Conservation (phyloP, 176 grass and related monocot genomes). For the Carex scoparia region DNA sequence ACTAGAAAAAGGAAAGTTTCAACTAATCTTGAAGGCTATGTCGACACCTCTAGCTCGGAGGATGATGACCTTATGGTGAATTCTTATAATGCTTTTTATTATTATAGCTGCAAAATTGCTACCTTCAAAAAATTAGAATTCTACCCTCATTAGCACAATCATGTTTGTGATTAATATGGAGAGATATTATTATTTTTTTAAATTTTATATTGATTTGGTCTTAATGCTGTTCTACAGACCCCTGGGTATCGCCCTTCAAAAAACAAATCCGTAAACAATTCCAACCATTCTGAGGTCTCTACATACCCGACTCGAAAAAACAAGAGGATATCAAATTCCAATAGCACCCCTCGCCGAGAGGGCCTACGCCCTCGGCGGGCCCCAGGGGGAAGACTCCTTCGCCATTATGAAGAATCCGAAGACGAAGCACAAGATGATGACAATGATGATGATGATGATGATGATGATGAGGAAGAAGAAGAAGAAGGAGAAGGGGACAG, state of each 20-base stretch:
- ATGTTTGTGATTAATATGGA: not conserved
- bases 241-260: conserved; percentile 78
- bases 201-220: not conserved
- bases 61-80: conserved; percentile 99
- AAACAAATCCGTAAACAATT: conserved; percentile 58
- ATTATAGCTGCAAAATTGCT: not conserved
- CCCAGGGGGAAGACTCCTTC: conserved; percentile 41
- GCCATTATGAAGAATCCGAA: conserved; percentile 73
- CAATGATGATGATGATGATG: not conserved
- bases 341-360: conserved; percentile 70
- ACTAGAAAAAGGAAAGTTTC: conserved; percentile 89
- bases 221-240: conserved; percentile 40
- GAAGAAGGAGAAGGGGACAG: conserved; percentile 32
- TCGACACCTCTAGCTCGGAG: conserved; percentile 81
- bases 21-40: conserved; percentile 83
- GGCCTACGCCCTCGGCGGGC: conserved; percentile 87
- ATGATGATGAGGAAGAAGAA: not conserved
- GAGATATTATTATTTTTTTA: not conserved
- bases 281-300: conserved; percentile 39
- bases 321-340: conserved; percentile 48
- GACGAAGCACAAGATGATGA: conserved; percentile 46
- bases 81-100: conserved; percentile 21
- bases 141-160: not conserved
- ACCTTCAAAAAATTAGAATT: not conserved
- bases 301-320: conserved; percentile 40